A percentile compares a stretch with the other conserved stretches of the same genome.
These are phyloP conservation scores for Arthrinium phaeospermum DNA, from an alignment of 2,329 filamentous ascomycete species.

Conservation along the genomic window DNA sequence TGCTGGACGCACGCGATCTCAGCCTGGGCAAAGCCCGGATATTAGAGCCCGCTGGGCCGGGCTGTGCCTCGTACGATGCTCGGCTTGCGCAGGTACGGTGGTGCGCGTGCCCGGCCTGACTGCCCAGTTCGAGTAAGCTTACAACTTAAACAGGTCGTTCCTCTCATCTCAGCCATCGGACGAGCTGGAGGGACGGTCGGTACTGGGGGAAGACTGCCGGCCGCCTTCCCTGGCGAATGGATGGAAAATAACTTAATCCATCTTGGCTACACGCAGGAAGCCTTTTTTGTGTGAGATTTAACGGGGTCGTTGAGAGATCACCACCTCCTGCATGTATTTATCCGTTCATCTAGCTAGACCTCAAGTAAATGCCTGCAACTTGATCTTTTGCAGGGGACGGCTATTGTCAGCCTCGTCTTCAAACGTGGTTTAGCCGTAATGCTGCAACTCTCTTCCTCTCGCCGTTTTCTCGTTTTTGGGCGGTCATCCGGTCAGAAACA, in stretches of 20 bases:
- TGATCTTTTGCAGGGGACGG: neutral
- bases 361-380: neutral
- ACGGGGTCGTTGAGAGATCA: neutral
- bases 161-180: neutral
- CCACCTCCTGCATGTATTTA: neutral
- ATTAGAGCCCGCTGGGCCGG: constrained; percentile 8
- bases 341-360: neutral
- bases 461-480: neutral
- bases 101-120: neutral
- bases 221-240: neutral
- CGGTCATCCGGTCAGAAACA: neutral
- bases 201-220: neutral
- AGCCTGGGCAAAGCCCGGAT: neutral
- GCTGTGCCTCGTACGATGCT: constrained; percentile 13
- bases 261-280: neutral
- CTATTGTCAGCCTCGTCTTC: neutral
- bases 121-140: neutral
- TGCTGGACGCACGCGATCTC: constrained; percentile 5
- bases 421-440: neutral
- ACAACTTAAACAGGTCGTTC: neutral
- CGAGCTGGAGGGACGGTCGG: neutral
- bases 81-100: constrained; percentile 14
- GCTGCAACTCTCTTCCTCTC: neutral
- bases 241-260: constrained; percentile 12
- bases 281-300: neutral